Percentiles rank a stretch among this genome's conserved stretches.
Conservation (phyloP, 2,329 filamentous ascomycete genomes). For the Alternaria postmessia region DNA sequence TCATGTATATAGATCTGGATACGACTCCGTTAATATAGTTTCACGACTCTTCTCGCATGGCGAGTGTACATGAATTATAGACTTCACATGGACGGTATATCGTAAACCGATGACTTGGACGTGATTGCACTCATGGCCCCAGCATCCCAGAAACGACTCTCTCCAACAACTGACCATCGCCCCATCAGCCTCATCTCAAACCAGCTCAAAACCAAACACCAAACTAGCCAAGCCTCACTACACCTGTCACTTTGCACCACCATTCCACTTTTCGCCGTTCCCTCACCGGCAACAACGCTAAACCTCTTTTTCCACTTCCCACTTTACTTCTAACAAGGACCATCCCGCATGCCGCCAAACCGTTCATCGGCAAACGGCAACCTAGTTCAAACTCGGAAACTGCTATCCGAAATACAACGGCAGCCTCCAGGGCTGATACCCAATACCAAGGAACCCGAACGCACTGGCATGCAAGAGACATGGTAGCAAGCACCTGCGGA, state of each 20-base stretch:
- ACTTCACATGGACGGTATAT: background rate
- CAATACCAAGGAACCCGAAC: background rate
- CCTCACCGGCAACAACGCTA: background rate
- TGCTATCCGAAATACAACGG: conserved; percentile 3
- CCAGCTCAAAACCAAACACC: background rate
- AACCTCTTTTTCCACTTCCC: background rate
- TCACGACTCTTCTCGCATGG: background rate
- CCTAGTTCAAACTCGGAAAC: conserved; percentile 2
- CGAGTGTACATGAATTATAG: background rate
- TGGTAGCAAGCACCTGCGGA: background rate
- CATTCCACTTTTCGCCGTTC: conserved; percentile 1
- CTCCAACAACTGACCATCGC: background rate
- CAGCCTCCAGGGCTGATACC: background rate
- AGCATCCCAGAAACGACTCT: background rate
- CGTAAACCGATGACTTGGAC: background rate
- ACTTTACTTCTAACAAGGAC: conserved; percentile 1
- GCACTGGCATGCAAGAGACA: background rate
- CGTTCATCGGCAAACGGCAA: conserved; percentile 9
- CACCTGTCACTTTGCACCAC: background rate
- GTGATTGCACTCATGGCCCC: background rate
- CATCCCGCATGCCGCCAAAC: conserved; percentile 7
- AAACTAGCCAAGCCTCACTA: background rate
- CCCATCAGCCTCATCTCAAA: background rate
- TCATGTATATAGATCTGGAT: conserved; percentile 15
- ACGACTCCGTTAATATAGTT: conserved; percentile 1